A percentile compares a stretch with the other conserved stretches of the same genome.
phyloP scores from a whole-genome alignment of 129 eudicot species.

The Arctium lappa region DNA sequence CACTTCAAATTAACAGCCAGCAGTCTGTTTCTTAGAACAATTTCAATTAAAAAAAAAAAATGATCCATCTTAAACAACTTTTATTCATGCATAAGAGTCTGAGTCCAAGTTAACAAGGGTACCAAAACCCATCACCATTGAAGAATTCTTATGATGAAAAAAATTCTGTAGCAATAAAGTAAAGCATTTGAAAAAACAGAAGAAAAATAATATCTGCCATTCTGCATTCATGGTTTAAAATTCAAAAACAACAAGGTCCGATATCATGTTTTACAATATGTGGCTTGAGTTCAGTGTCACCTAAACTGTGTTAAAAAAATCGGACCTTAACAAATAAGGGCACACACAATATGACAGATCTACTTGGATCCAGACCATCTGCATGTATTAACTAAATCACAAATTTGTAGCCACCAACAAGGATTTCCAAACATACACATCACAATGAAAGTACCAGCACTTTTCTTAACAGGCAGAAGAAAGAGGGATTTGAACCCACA shows the following conservation, averaged over 20 bases:
- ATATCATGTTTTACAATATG: neutral
- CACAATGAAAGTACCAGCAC: neutral
- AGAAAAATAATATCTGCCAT: neutral
- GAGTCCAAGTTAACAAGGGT: neutral
- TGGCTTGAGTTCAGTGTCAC: neutral
- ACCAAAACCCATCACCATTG: neutral
- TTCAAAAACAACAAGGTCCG: neutral
- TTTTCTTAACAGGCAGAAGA: neutral
- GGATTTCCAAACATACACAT: neutral
- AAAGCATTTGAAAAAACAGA: neutral
- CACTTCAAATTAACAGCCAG: neutral
- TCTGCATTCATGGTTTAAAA: neutral
- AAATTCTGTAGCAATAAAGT: neutral
- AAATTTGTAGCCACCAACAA: neutral
- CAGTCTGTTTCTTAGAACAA: neutral
- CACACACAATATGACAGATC: neutral
- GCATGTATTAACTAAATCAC: neutral
- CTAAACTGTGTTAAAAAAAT: neutral
- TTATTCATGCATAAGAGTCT: neutral
- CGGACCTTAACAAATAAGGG: constrained; percentile 1
- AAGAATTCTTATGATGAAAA: neutral
- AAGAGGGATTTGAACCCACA: neutral
- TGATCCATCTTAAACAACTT: neutral
- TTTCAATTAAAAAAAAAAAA: neutral
- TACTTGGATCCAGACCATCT: neutral